Evolutionary conservation across 1,139 yeast genomes (phyloP).

Genomic region (Scheffersomyces titani): DNA sequence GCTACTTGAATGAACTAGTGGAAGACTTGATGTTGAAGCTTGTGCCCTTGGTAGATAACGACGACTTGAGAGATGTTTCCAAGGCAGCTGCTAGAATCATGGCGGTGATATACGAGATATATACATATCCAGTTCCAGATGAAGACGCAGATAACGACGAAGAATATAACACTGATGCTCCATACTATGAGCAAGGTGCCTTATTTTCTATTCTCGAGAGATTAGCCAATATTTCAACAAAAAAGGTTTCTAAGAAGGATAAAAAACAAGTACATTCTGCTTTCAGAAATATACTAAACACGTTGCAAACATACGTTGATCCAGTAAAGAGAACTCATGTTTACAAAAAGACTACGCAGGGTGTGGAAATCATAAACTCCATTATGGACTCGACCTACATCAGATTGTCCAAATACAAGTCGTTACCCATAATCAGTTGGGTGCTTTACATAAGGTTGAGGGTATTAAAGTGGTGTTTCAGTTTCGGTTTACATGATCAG

Average conservation of each 20-base stretch:
- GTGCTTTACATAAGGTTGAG: constrained; percentile 60
- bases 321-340: constrained; percentile 34
- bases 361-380: constrained; percentile 39
- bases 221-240: constrained; percentile 54
- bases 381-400: constrained; percentile 49
- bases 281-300: constrained; percentile 59
- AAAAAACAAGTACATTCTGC: constrained; percentile 62
- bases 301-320: constrained; percentile 48
- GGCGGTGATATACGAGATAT: constrained; percentile 64
- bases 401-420: constrained; percentile 54
- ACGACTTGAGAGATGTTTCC: constrained; percentile 38
- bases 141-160: constrained; percentile 31
- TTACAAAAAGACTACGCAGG: constrained; percentile 37
- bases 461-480: constrained; percentile 70
- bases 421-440: constrained; percentile 69
- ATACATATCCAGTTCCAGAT: constrained; percentile 40
- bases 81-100: constrained; percentile 61
- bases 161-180: constrained; percentile 49
- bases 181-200: constrained; percentile 61
- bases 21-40: constrained; percentile 40
- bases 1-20: constrained; percentile 43
- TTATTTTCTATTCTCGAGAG: constrained; percentile 45
- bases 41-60: constrained; percentile 45
- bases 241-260: constrained; percentile 61
- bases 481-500: constrained; percentile 66